These are phyloP conservation scores for Phaffia rhodozyma DNA, from an alignment of 1,284 basidiomycete genomes.

Conservation along the genomic window DNA sequence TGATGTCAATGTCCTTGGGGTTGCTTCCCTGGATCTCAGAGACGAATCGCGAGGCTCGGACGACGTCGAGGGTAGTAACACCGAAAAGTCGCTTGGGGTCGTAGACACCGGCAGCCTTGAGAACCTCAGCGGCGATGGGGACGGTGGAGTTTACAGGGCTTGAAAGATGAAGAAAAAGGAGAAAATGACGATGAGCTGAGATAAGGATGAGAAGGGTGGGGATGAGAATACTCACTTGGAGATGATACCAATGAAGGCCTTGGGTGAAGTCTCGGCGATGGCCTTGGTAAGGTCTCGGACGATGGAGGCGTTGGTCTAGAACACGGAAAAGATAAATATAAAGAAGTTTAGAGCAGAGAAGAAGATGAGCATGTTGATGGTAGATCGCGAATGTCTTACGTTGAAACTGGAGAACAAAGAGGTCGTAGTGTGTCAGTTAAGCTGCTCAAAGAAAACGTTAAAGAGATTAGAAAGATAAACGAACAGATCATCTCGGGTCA, in stretches of 20 bases:
- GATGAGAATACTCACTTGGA: conserved; percentile 80
- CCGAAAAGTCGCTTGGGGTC: conserved; percentile 63
- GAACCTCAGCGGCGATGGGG: conserved; percentile 86
- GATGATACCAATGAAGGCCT: conserved; percentile 88
- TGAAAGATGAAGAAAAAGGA: conserved; percentile 20
- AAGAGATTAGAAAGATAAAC: conserved; percentile 28
- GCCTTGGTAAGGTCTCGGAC: conserved; percentile 89
- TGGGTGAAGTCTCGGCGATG: conserved; percentile 72
- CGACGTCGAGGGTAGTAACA: conserved; percentile 95
- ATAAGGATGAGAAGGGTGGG: conserved; percentile 20
- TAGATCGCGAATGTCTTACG: neutral
- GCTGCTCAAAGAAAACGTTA: neutral
- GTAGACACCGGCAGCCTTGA: conserved; percentile 88
- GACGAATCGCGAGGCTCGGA: conserved; percentile 87
- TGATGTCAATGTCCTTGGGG: conserved; percentile 53
- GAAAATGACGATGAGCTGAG: neutral
- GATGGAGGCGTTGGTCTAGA: conserved; percentile 82
- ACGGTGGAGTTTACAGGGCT: conserved; percentile 66
- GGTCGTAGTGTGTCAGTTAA: too few species aligned
- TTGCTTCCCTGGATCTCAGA: conserved; percentile 56
- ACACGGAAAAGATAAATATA: neutral
- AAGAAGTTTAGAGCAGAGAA: neutral
- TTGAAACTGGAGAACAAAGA: neutral
- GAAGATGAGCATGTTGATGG: conserved; percentile 32
- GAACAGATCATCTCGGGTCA: conserved; percentile 87